Evolutionary conservation across 1,284 basidiomycete genomes (phyloP), one percentile per base, ranked within the genome.

Genomic region (Boletus holoroseus): DNA sequence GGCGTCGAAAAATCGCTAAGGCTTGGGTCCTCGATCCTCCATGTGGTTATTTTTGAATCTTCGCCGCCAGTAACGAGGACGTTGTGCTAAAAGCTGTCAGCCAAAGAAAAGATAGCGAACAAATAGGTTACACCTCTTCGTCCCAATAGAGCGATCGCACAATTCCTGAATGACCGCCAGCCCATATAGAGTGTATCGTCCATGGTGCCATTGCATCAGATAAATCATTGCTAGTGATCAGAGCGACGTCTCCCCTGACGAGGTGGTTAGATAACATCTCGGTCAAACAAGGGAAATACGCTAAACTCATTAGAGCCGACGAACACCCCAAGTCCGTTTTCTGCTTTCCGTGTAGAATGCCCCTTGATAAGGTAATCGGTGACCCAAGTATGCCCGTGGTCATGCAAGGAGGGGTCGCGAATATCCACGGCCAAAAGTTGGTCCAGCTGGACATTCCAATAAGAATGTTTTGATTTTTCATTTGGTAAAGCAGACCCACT

Each of bases 241-340:
- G 64, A 3, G 78, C 80, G 26, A 80, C 61, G 52, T 83, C 79
- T 32, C 83, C 83, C 59, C 83, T 85, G 20, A 31, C 3, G n/a
- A 48, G 30, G 20, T 44, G n/a, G 39, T 54, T 40, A 54, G 49
- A 40, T 16, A 22, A 45, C 35, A 46, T 16, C 28, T 27, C 2
- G 22, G 31, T 7, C 12, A 24, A 31, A 22, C 9, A 24, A 24
- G 8, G 44, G 40, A 22, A 42, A 40, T 22, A 36, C 27, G 16
- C 70, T 71, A 31, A 61, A 83, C 82, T 82, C 78, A 50, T 84
- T 83, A 2, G 80, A 81, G 1, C 83, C 83, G 12, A 76, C 73
- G 52, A 82, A 82, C 3, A 84, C 59, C 16, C 70, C 71, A 15
- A 73, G 58, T 22, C 66, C 56, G 9, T 56, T 57, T 41, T 63